Evolutionary conservation across 2,329 filamentous ascomycete genomes (phyloP), one percentile per base, ranked within the genome.

Genomic region (Pseudocercospora fijiensis): DNA sequence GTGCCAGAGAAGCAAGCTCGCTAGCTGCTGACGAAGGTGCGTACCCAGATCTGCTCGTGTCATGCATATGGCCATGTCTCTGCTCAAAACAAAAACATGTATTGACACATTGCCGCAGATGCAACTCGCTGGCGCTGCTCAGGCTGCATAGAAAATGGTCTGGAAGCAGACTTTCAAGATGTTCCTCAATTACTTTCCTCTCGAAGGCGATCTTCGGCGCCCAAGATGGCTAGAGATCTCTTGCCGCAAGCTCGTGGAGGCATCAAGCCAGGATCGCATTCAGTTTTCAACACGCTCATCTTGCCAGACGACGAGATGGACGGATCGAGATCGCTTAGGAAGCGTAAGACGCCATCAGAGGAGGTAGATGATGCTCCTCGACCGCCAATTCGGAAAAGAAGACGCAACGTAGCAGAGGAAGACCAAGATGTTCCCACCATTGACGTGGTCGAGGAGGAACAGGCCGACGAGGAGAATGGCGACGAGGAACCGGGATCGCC

Each of bases 301-400:
- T 81, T 90, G 60, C 86, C 90, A 59, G 89, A 90, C 66, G 89
- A 92, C 71, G 84, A 88, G 7, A 82, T 89, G 79, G 90, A 94
- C 76, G 90, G 89, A 52, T 88, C 91, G 8, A 88, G 92, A 59
- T 85, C 90, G 30, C 80, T 96, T 64, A 85, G 93, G 65, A 87
- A 93, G 60, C 96, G 94, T 76, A 88, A 91, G 18, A 92, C 91
- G 0, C 89, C 90, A 2, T 85, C 86, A 62, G 81, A 91, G 67
- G 83, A 89, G 69, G 80, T 80, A 16, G 77, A 76, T 13, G 72
- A 75, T 26, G 59, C 79, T 16, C 70, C 72, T 47, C 73, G 77
- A 59, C 72, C 74, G 60, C 60, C 67, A 10, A 76, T 73, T 22
- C 74, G 79, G 57, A 82, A 81, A 70, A 79, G 79, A 61, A 76